Evolutionary conservation across 352 stramenopile genomes (phyloP).

Genomic region (Aphanomyces astaci): DNA sequence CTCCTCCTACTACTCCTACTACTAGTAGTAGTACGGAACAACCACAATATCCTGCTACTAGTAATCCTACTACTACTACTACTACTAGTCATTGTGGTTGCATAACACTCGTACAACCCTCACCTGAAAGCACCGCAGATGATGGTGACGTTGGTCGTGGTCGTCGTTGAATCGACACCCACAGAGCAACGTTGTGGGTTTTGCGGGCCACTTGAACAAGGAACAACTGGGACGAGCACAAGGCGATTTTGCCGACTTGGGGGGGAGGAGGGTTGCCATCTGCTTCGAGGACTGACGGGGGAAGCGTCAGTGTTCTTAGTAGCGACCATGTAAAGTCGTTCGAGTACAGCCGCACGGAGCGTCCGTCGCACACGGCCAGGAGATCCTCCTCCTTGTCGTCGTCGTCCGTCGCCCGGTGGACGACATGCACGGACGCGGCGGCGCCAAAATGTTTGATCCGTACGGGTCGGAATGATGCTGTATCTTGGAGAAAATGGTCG

Average conservation of each 20-base stretch:
- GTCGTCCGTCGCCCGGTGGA: constrained; percentile 64
- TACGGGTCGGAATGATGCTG: constrained; percentile 77
- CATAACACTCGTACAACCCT: too few relatives aligned
- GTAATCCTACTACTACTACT: too few relatives aligned
- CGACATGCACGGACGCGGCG: constrained; percentile 54
- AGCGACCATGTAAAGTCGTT: constrained; percentile 73
- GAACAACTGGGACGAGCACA: constrained; percentile 77
- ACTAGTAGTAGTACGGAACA: too few relatives aligned
- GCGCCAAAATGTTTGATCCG: constrained; percentile 73
- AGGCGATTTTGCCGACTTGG: constrained; percentile 43
- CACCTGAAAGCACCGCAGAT: too few relatives aligned
- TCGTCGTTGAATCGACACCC: too few relatives aligned
- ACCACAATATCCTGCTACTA: too few relatives aligned
- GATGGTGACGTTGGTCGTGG: too few relatives aligned
- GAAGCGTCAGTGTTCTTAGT: constrained; percentile 58
- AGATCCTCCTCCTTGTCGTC: too few relatives aligned
- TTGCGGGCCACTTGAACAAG: constrained; percentile 52
- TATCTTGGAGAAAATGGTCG: constrained; percentile 75
- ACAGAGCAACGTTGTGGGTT: constrained; percentile 48
- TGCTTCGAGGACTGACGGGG: constrained; percentile 30
- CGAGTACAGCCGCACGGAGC: constrained; percentile 56
- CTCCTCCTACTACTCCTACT: too few relatives aligned
- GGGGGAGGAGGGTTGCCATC: too few relatives aligned
- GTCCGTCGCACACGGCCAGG: constrained; percentile 59
- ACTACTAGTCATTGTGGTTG: too few relatives aligned